phyloP scores from a whole-genome alignment of 116 monocot species.

The Phalaenopsis hybrid region DNA sequence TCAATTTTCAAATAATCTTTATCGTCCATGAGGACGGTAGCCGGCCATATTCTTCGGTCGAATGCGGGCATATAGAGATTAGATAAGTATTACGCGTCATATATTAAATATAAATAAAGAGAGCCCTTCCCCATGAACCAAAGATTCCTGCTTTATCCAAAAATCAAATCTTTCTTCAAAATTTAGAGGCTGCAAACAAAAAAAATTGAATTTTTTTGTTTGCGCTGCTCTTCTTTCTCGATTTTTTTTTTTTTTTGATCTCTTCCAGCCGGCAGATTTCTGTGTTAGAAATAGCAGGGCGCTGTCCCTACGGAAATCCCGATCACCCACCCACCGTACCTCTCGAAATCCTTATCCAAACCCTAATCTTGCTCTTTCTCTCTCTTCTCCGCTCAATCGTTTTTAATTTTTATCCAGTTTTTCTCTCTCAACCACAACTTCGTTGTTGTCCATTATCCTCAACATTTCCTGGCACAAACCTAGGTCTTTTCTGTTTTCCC shows the following conservation, averaged over 20 bases:
- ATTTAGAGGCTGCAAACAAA: not conserved
- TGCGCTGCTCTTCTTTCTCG: not conserved
- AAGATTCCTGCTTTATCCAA: not conserved
- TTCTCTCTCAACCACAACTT: not conserved
- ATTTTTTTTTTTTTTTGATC: not conserved
- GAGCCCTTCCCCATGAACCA: not conserved
- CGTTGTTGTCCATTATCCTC: not conserved
- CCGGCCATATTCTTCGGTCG: not conserved
- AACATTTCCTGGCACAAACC: not conserved
- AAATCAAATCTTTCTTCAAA: too few species aligned
- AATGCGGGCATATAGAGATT: not conserved
- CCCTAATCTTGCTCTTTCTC: not conserved
- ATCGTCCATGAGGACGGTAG: not conserved
- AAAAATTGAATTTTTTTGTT: not conserved
- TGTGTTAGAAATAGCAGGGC: not conserved
- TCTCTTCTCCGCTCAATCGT: not conserved
- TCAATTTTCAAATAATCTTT: not conserved
- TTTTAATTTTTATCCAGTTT: not conserved
- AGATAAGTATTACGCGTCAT: conserved; percentile 1
- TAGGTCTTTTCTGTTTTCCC: not conserved
- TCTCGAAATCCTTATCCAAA: conserved; percentile 15
- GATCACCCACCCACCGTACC: too few species aligned
- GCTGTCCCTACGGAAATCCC: not conserved
- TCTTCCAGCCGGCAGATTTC: not conserved
- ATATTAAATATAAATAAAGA: not conserved